Base-by-base conservation (phyloP, 495 filamentous ascomycete species). In the Xylaria venustula region DNA sequence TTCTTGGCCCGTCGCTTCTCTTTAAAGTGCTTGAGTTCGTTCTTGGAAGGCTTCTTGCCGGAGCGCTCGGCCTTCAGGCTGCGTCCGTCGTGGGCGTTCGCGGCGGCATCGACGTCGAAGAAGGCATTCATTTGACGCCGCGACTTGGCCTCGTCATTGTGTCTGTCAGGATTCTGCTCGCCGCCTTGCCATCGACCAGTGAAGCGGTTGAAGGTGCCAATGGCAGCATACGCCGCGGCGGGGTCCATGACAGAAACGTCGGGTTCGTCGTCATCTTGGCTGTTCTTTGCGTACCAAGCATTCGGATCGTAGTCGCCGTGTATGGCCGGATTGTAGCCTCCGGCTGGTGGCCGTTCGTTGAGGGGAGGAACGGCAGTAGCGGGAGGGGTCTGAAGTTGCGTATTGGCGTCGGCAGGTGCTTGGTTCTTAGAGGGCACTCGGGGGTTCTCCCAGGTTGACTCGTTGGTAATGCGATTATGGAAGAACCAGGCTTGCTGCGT, bases 91-190 rank as follows among this genome's bases (percentile, higher is more conserved):
- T 98, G 94, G 62, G 83, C 86, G 70, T 97, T 97, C 1, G 95
- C 95, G 20, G 93, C 93, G 11, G 92, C 90, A 76, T 98, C 94
- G n/a, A 98, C 94, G 68, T 98, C 95, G 69, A 96, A 98, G 75
- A 87, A 98, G 9, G 93, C 91, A 69, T 88, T 88, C 90, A 98
- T 90, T 79, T 98, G 94, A 47, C 95, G 81, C 56, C 79, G 83
- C 42, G 85, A 86, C 81, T 97, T 97, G 64, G 91, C 90, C 73
- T 94, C 92, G 68, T 97, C 94, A 64, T 88, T 90, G 79, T 90
- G 87, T n/a, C 73, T 73, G 15, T 79, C 77, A 0, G 70, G 58
- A 30, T 71, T 73, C 62, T 74, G 74, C 2, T 95, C 87, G 3
- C 77, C 87, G 61, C 86, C 78, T 75, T 97, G 94, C 80, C 89